These are phyloP conservation scores for Triticum timopheevii DNA, from an alignment of 176 grass and related monocot genomes.

Conservation along the genomic window DNA sequence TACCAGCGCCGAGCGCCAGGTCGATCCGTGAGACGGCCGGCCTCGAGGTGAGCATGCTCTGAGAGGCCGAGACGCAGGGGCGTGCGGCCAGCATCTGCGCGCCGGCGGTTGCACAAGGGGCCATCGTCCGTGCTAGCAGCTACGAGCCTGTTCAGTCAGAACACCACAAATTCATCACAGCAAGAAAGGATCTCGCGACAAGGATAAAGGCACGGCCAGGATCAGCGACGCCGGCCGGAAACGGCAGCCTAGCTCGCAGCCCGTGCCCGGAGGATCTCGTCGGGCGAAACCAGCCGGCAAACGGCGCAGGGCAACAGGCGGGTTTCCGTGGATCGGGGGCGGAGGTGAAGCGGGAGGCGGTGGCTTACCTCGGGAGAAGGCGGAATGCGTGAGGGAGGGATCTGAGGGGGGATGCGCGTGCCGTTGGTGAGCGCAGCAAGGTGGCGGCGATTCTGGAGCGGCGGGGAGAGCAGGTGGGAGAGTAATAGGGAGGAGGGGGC, in stretches of 20 bases:
- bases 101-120: conserved; percentile 44
- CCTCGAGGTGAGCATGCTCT: conserved; percentile 36
- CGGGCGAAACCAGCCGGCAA: background rate
- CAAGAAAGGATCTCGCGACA: background rate
- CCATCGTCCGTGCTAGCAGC: conserved; percentile 40
- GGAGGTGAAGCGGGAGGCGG: background rate
- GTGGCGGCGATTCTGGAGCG: conserved; percentile 11
- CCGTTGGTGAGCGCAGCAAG: background rate
- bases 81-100: conserved; percentile 49
- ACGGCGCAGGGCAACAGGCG: background rate
- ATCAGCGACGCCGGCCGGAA: background rate
- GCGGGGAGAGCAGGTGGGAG: background rate
- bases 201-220: background rate
- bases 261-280: background rate
- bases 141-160: background rate
- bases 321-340: background rate
- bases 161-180: background rate
- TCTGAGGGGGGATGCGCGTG: conserved; percentile 17
- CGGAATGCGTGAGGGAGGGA: conserved; percentile 24
- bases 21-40: background rate
- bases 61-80: conserved; percentile 54
- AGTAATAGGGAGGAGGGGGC: background rate
- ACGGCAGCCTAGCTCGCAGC: background rate
- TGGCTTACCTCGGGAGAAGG: background rate
- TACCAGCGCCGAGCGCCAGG: background rate